Base-by-base conservation (phyloP, 2,329 filamentous ascomycete genomes). In the Ascochyta pisi region DNA sequence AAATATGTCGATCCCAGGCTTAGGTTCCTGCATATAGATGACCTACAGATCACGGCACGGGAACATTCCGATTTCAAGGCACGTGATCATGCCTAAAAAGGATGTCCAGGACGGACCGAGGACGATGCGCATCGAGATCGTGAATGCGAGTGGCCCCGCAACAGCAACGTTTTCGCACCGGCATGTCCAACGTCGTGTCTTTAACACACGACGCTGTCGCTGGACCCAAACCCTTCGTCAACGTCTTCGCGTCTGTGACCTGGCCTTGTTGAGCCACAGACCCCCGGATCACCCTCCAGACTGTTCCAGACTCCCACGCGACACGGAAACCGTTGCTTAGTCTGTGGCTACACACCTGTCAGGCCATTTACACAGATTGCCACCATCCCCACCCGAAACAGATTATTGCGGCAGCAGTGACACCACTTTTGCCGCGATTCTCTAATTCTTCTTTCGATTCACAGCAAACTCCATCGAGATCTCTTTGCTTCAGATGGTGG, bases 251-350 rank as follows among this genome's bases (percentile, higher is more conserved):
- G 10, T 19, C 34, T 35, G 12, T 15, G 15, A 9, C 12, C 19
- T 35, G 6, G 26, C n/a, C 23, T 47, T 19, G 37, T 47, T 23
- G 37, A 40, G 45, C 22, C 15, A 10, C 19, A 15, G 24, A 10
- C 24, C 38, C 47, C 40, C 33, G 37, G 53, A 41, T 24, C 45
- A 33, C 12, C 42, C 41, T 38, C 16, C 39, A 42, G 53, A 51
- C 31, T n/a, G 38, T 37, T 51, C 53, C 26, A 56, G 47, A 56
- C 47, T 33, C 16, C 37, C 47, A 56, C 38, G 53, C 52, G 52
- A 55, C 52, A 50, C 46, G 45, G 47, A 37, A 37, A 43, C 42
- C 43, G 38, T 51, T 51, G 38, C 42, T 43, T 47, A 39, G 38
- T 22, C 42, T 23, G 34, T 29, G 29, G 24, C 42, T 50, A 43